These are phyloP conservation scores for Phlebopus sp. DNA, from an alignment of 1,284 basidiomycete species.

Conservation along the genomic window DNA sequence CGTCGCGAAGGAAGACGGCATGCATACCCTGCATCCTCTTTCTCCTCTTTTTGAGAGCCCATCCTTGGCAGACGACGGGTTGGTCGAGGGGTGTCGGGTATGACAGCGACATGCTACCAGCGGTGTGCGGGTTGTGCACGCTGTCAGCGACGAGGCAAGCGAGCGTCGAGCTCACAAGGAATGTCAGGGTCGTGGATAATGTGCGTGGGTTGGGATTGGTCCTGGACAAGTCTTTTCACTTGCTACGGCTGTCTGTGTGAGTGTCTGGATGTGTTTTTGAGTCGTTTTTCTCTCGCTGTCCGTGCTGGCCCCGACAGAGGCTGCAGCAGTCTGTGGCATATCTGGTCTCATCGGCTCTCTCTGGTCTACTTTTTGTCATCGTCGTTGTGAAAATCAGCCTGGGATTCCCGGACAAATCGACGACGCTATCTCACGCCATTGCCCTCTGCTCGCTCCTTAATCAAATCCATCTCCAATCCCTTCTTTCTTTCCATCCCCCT, in stretches of 20 bases:
- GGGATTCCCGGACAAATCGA: no score
- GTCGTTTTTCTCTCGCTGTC: slow-evolving; percentile 13
- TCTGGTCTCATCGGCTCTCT: background rate
- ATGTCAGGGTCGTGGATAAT: no score
- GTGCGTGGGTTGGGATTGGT: no score
- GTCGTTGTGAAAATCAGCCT: slow-evolving; percentile 3
- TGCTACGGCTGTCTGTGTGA: slow-evolving; percentile 3
- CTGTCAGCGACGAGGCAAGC: background rate
- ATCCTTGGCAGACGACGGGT: slow-evolving; percentile 58
- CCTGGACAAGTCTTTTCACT: slow-evolving; percentile 3
- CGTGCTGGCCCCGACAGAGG: no score
- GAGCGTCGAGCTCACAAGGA: no score
- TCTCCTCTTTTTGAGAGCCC: slow-evolving; percentile 78
- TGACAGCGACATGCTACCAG: slow-evolving; percentile 8
- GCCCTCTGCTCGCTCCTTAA: slow-evolving; percentile 13
- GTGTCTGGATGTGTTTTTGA: slow-evolving; percentile 8
- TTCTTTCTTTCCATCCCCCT: slow-evolving; percentile 14
- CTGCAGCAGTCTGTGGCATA: no score
- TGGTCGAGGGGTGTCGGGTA: slow-evolving; percentile 17
- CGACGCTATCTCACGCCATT: slow-evolving; percentile 22
- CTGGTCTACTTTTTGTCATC: slow-evolving; percentile 1
- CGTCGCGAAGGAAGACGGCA: slow-evolving; percentile 9
- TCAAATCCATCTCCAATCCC: slow-evolving; percentile 25
- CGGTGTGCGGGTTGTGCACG: background rate
- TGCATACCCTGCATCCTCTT: slow-evolving; percentile 79